Percentiles rank a stretch among this genome's conserved stretches.
phyloP scores from a whole-genome alignment of 176 grass and related monocot genomes.

The Olyra latifolia region DNA sequence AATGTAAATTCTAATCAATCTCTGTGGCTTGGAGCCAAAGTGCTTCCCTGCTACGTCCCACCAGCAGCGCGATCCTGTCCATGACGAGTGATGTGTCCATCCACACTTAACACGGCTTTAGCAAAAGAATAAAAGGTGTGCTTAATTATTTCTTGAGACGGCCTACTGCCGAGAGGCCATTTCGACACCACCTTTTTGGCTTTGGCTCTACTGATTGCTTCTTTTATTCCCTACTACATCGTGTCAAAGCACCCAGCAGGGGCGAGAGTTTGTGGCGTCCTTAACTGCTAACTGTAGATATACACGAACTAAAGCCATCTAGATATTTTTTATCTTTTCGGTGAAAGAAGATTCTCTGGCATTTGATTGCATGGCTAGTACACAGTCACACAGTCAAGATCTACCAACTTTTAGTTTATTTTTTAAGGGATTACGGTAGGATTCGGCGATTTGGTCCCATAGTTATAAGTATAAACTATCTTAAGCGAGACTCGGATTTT shows the following conservation, averaged over 20 bases:
- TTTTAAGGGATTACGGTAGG: too few species aligned
- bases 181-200: background rate
- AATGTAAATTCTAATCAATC: too few species aligned
- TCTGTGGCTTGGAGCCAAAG: slow-evolving; percentile 14
- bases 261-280: background rate
- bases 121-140: background rate
- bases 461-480: too few species aligned
- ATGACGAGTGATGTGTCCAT: slow-evolving; percentile 16
- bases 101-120: background rate
- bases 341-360: background rate
- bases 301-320: background rate
- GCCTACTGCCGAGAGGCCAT: background rate
- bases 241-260: slow-evolving; percentile 32
- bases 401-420: background rate
- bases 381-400: background rate
- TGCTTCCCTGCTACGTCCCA: background rate
- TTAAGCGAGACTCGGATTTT: too few species aligned
- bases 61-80: background rate
- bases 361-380: background rate
- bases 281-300: background rate
- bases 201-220: slow-evolving; percentile 21
- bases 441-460: too few species aligned
- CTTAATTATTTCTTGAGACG: background rate
- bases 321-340: background rate
- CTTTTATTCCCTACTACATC: background rate